Evolutionary conservation across 2,329 filamentous ascomycete genomes (phyloP), one percentile per base, ranked within the genome.

Genomic region (Aspergillus fischeri): DNA sequence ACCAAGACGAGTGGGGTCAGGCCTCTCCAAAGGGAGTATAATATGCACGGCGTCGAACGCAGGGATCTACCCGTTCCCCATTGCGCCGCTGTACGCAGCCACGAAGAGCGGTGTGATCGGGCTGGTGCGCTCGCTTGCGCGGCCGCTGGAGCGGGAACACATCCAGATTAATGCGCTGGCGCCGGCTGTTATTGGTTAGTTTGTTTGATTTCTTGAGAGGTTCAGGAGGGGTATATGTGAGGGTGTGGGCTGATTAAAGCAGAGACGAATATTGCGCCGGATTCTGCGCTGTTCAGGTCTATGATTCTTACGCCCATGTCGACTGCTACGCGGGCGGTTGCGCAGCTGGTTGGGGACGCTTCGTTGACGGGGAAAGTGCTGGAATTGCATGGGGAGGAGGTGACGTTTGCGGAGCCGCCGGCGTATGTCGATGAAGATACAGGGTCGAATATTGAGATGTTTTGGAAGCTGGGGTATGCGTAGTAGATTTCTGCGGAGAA

Each of bases 41-140:
- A 73, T 83, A 52, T 82, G 80, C 70, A 83, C 81, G 0, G 77
- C 81, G 0, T 82, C 80, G 3, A 82, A 82, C 63, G 80, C 79
- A 1, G 81, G 81, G 0, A 52, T 83, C 1, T 83, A 83, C 59
- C 73, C 80, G 0, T 81, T 83, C 54, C 76, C 80, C 0, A 74
- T 78, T 2, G 78, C 79, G 1, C 81, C 81, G 0, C 61, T 83
- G 5, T 83, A 83, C 60, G 75, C 77, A 2, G 73, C 77, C 3
- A 74, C 77, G 11, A 83, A 83, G 60, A 69, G 73, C 49, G 81
- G 72, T 8, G 70, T 83, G 0, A 70, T 83, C n/a, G 78, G 77
- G 0, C 73, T 82, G 0, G 80, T 83, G 6, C 72, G 81, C n/a
- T 78, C 80, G 0, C 66, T 80, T 14, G 77, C 74, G 2, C 65